These are phyloP conservation scores for Kondoa subrosea DNA, from an alignment of 768 basidiomycete species.

Conservation along the genomic window DNA sequence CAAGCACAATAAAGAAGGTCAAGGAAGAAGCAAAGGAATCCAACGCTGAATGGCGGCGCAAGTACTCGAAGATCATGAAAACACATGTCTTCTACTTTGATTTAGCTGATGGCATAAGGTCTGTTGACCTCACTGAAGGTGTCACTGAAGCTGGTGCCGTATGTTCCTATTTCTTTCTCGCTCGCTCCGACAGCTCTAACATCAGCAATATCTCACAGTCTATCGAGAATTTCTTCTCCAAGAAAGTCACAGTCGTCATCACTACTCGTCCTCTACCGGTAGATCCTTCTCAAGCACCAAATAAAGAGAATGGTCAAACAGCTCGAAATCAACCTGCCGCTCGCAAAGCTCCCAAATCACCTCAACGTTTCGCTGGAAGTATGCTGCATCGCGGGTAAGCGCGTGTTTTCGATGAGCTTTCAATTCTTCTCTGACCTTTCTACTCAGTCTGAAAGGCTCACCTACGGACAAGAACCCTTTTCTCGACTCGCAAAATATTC, in stretches of 20 bases:
- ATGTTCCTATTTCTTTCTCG: constrained; percentile 34
- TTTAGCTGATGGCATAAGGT: constrained; percentile 37
- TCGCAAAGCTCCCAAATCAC: background rate
- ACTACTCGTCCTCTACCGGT: constrained; percentile 38
- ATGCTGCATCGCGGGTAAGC: background rate
- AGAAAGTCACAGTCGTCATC: constrained; percentile 70
- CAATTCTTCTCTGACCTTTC: background rate
- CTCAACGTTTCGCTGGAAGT: background rate
- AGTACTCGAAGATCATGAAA: constrained; percentile 74
- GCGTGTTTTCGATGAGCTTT: background rate
- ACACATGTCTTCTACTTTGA: constrained; percentile 75
- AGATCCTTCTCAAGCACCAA: background rate
- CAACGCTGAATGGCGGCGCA: constrained; percentile 51
- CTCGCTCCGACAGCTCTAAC: too few relatives aligned
- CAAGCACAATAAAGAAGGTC: constrained; percentile 1
- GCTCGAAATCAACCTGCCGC: constrained; percentile 12
- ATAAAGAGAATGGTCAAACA: background rate
- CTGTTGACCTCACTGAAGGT: constrained; percentile 40
- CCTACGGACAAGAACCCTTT: constrained; percentile 9
- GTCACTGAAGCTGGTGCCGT: constrained; percentile 62
- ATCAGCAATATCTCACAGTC: too few relatives aligned
- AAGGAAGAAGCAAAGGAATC: constrained; percentile 23
- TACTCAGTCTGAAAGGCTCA: constrained; percentile 2
- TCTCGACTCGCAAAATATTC: constrained; percentile 36
- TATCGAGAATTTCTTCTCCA: constrained; percentile 76